Evolutionary conservation across 306 rosid genomes (phyloP), one percentile per base, ranked within the genome.

Genomic region (Cicer chorassanicum): DNA sequence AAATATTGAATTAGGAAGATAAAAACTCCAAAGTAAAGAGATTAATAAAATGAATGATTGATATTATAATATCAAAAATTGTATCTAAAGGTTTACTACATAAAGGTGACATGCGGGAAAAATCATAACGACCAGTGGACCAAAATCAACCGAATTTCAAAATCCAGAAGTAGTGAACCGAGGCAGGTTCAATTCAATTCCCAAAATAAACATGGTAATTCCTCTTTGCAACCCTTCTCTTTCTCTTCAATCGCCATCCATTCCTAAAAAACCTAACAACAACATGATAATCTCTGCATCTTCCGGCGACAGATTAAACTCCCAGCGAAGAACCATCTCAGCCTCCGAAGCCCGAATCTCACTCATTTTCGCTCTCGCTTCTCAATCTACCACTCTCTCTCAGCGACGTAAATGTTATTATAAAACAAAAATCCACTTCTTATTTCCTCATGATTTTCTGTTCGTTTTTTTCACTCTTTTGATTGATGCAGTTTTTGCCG

Each of bases 331-430:
- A 77, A 59, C 88, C 71, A 81, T 87, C 55, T 88, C 96, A 9
- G 87, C 93, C 1, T 74, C 65, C 13, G 98, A 90, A 87, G 75
- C 91, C 54, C 94, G 97, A 82, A 49, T 81, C 84, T 94, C 97
- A 10, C 95, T 94, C 11, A 75, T 91, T 49, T 75, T 89, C 65
- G 95, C 95, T 55, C 91, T 94, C 67, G 92, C 91, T 74, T 79
- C 87, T n/a, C 98, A 91, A 82, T 79, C 96, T 54, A 77, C 82
- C 42, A 24, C 97, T 60, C 70, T 88, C 69, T 83, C 93, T 41
- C 97, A 84, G 90, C 83, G 93, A 74, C 88, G 98, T 88, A 88
- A 55, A 80, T 89, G 85, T 84, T 70, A 21, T 2, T 16, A 9
- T 6, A 49, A 18, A 19, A 51, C 12, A 53, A 42, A 43, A n/a